Evolutionary conservation across 495 filamentous ascomycete genomes (phyloP).

Genomic region (Polyplosphaeria fusca): DNA sequence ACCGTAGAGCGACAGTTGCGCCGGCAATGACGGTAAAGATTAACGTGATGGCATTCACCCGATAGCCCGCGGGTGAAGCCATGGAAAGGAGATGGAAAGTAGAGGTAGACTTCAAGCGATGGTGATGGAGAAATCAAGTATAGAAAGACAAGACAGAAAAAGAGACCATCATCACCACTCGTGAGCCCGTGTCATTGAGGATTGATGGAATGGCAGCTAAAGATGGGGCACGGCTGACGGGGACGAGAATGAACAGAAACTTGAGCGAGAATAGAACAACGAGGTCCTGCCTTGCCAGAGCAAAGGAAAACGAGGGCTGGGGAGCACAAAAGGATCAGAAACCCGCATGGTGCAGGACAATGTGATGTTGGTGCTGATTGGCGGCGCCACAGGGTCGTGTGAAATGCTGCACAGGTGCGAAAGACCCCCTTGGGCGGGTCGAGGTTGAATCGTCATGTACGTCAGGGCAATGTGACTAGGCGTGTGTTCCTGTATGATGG

Average conservation of each 20-base stretch:
- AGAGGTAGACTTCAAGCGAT: too few relatives aligned
- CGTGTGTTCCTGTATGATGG: too few relatives aligned
- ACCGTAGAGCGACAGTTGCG: conserved; percentile 10
- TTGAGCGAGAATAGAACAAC: conserved; percentile 6
- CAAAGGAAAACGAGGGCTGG: neutral
- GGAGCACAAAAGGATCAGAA: neutral
- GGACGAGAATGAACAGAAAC: neutral
- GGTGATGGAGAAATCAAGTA: conserved; percentile 1
- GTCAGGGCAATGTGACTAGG: conserved; percentile 3
- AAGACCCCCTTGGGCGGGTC: conserved; percentile 4
- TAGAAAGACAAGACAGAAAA: conserved; percentile 5
- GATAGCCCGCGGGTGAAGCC: conserved; percentile 14
- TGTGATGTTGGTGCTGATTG: conserved; percentile 5
- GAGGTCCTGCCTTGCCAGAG: neutral
- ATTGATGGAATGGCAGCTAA: conserved; percentile 6
- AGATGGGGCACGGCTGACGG: neutral
- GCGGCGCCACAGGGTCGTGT: too few relatives aligned
- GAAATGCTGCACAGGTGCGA: too few relatives aligned
- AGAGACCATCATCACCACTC: conserved; percentile 1
- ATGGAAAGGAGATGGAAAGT: too few relatives aligned
- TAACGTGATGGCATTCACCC: conserved; percentile 14
- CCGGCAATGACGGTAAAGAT: conserved; percentile 20
- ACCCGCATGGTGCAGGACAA: neutral
- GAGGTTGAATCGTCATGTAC: conserved; percentile 1
- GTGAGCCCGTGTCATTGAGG: neutral